Percentiles rank a stretch among this genome's conserved stretches.
phyloP scores from a whole-genome alignment of 2,329 filamentous ascomycete genomes.

The Dryadomyces quercivorus region DNA sequence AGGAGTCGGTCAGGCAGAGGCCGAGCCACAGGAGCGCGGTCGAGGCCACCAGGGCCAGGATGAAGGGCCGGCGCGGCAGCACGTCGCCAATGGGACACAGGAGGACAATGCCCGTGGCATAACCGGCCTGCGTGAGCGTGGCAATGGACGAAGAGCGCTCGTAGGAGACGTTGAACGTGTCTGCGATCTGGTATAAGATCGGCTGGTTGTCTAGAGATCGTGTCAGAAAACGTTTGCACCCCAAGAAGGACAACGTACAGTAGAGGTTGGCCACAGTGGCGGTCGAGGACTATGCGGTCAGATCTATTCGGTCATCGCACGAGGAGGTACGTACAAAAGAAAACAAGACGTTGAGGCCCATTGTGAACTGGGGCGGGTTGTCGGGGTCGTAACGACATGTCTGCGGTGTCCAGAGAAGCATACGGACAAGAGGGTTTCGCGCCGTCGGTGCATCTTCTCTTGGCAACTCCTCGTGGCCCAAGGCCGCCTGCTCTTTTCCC shows the following conservation, averaged over 20 bases:
- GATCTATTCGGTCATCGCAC: background rate
- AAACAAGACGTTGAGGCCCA: conserved; percentile 59
- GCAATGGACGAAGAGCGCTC: conserved; percentile 56
- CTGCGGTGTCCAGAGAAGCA: conserved; percentile 28
- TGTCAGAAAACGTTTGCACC: background rate
- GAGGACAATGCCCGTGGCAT: conserved; percentile 61
- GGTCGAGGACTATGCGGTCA: conserved; percentile 31
- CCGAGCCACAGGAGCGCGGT: conserved; percentile 62
- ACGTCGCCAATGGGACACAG: conserved; percentile 66
- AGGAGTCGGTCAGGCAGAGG: conserved; percentile 54
- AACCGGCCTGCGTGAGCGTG: conserved; percentile 68
- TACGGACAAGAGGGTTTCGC: too few species aligned
- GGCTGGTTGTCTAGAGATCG: conserved; percentile 52
- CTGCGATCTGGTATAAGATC: conserved; percentile 62
- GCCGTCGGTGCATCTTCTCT: too few species aligned
- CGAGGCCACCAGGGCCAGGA: conserved; percentile 52
- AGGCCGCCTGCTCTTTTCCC: too few species aligned
- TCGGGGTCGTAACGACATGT: conserved; percentile 56
- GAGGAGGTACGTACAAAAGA: conserved; percentile 34
- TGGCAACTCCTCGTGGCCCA: too few species aligned
- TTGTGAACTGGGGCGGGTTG: conserved; percentile 54
- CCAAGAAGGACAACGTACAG: conserved; percentile 8
- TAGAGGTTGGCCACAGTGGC: conserved; percentile 74
- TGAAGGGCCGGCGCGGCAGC: conserved; percentile 55
- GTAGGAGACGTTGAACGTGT: conserved; percentile 57